Base-by-base conservation (phyloP, 2,329 filamentous ascomycete genomes). In the Drechslerella stenobrocha region DNA sequence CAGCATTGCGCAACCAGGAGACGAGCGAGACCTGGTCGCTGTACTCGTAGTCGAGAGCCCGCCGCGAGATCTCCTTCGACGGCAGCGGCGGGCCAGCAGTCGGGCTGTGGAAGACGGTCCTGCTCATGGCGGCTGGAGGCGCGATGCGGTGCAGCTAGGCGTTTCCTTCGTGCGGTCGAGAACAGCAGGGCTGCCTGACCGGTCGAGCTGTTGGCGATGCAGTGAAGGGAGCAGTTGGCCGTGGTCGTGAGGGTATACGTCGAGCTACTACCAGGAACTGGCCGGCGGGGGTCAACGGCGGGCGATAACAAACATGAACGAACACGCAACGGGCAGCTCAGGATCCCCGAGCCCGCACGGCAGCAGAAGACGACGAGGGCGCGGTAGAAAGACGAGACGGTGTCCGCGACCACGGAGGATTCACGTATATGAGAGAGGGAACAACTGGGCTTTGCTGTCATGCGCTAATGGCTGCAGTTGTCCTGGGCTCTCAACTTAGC, bases 1-100 rank as follows among this genome's bases (percentile, higher is more conserved):
- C 85, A 3, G 90, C 89, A 1, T 90, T 88, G 32, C 90, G 83
- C 24, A 90, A 79, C 88, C 90, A 96, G 75, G 87, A 85, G 71
- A 86, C 87, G 59, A 97, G 81, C 1, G 87, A 83, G 52, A 96
- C 87, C 28, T 82, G 81, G 1, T 82, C 81, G 75, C 90, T 89
- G 78, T 91, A 97, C 60, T 87, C 84, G 75, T 93, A 96, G 70
- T 87, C 84, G 70, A 86, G 81, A 1, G 92, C 93, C 72, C 86
- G 84, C 26, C 82, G 80, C 8, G 86, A 83, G 66, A 97, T 87
- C 74, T 95, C 87, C 73, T 87, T 86, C 60, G 93, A 82, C 71
- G 81, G 90, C 77, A 87, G 78, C 37, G 90, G 90, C 73, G 79
- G 78, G 51, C 76, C 76, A 37, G 55, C 4, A 76, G 77, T 72